A percentile compares a stretch with the other conserved stretches of the same genome.
These are phyloP conservation scores for Nakaseomyces bracarensis DNA, from an alignment of 1,139 yeast species.

Conservation along the genomic window DNA sequence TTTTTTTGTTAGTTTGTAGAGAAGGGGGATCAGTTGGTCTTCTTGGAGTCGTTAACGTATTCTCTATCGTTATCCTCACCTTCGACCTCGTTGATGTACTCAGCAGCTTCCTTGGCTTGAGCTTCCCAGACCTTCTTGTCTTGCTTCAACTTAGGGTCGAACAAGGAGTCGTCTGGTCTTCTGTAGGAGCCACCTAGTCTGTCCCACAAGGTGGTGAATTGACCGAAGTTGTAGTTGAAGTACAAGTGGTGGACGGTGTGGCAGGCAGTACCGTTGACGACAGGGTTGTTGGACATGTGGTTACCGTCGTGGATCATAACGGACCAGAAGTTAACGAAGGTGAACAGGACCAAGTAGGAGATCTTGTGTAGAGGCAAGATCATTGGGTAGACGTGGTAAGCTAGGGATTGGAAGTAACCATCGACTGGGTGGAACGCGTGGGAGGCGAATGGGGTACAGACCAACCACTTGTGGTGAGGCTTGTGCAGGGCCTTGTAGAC, in stretches of 20 bases:
- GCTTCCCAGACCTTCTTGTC: constrained; percentile 59
- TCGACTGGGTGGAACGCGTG: constrained; percentile 99
- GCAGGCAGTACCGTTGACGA: constrained; percentile 95
- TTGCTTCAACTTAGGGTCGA: constrained; percentile 53
- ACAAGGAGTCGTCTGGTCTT: constrained; percentile 80
- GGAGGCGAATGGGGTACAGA: constrained; percentile 95
- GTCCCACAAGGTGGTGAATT: constrained; percentile 96
- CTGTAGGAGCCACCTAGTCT: constrained; percentile 90
- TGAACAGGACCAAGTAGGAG: constrained; percentile 69
- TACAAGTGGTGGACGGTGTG: constrained; percentile 94
- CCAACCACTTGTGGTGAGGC: constrained; percentile 99
- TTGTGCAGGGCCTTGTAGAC: constrained; percentile 83
- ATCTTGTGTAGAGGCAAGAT: constrained; percentile 87
- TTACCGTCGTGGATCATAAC: constrained; percentile 98
- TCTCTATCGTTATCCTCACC: constrained; percentile 53
- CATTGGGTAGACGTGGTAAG: constrained; percentile 87
- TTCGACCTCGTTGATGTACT: constrained; percentile 71
- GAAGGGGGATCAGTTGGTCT: constrained; percentile 14
- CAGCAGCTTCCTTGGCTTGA: constrained; percentile 72
- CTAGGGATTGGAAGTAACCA: constrained; percentile 85
- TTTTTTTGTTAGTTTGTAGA: neutral
- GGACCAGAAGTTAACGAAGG: constrained; percentile 94
- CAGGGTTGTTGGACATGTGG: constrained; percentile 85
- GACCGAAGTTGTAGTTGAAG: constrained; percentile 96
- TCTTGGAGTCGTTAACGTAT: constrained; percentile 32